Base-by-base conservation (phyloP, 108 stramenopile species). In the Cyclotella kingstonii region DNA sequence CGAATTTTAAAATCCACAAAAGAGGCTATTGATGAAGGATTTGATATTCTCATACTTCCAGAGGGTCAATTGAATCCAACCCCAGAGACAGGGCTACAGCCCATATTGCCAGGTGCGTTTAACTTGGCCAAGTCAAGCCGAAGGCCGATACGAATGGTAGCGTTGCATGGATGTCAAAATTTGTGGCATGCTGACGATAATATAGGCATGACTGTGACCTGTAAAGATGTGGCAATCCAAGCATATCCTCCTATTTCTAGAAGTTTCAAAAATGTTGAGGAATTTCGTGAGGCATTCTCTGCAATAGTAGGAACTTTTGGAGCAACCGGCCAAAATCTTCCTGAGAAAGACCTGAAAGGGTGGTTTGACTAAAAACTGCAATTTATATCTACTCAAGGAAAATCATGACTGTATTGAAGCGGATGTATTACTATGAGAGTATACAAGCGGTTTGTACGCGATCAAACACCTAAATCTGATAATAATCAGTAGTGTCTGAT, bases 31-130 rank as follows among this genome's bases (percentile, higher is more conserved):
- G 66, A 53, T 9, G 86, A 89, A 27, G 91, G 91, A 0, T 93
- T 87, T 61, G 91, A 93, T 62, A 78, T 93, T 56, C 80, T 85
- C 2, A 81, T 93, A 29, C 44, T 90, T 30, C 91, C 91, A 0
- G 91, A 93, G 63, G 91, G 91, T 31, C 91, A 93, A 61, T 64
- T 88, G 38, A 93, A 93, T 66, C 91, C 91, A 1, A 66, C 60
- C 11, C 91, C 91, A 6, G 82, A 85, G 54, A 52, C 79, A 11
- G 85, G 86, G 8, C 53, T 90, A 18, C 69, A 83, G 45, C 84
- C 84, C 18, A 59, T 86, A 15, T 88, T 84, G 54, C 59, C 81
- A 6, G 88, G 88, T 21, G 88, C 91, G 26, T 90, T 60, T 56
- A 83, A 80, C 18, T 51, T 93, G 52, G 84, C 91, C 6, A 62